A percentile compares a stretch with the other conserved stretches of the same genome.
Conservation (phyloP, 495 filamentous ascomycete species). For the Talaromyces stipitatus region DNA sequence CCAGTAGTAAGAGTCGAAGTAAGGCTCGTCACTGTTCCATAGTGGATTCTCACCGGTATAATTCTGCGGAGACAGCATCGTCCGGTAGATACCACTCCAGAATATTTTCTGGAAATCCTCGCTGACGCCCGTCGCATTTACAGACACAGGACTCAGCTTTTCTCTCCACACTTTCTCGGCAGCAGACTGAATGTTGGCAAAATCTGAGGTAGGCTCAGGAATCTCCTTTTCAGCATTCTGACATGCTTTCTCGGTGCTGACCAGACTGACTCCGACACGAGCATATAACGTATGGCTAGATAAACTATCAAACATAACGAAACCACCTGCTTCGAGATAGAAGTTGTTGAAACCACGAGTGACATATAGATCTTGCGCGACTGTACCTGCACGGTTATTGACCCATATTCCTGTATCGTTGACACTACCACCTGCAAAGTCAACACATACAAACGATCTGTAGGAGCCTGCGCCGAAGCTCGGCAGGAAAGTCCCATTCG, state of each 20-base stretch:
- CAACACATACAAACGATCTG: conserved; percentile 50
- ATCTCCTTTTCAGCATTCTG: conserved; percentile 52
- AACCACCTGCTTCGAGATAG: conserved; percentile 52
- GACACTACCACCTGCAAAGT: conserved; percentile 47
- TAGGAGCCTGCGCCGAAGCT: conserved; percentile 52
- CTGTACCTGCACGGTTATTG: conserved; percentile 47
- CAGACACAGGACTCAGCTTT: conserved; percentile 46
- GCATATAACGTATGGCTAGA: conserved; percentile 39
- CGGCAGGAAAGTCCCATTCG: conserved; percentile 57
- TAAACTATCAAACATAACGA: conserved; percentile 37
- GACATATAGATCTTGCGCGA: conserved; percentile 45
- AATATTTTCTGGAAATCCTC: conserved; percentile 42
- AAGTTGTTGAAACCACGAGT: conserved; percentile 46
- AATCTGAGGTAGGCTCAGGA: conserved; percentile 39
- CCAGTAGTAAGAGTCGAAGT: conserved; percentile 46
- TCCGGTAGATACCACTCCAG: conserved; percentile 55
- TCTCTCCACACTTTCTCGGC: conserved; percentile 46
- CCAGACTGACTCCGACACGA: conserved; percentile 21
- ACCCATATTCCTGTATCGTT: conserved; percentile 53
- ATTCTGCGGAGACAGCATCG: conserved; percentile 58
- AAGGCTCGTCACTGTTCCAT: conserved; percentile 53
- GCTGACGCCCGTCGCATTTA: conserved; percentile 40
- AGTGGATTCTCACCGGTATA: conserved; percentile 61
- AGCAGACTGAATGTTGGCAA: conserved; percentile 31
- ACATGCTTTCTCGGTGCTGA: conserved; percentile 1